Conservation (phyloP, 768 basidiomycete genomes). For the Leccinellum rugosiceps region DNA sequence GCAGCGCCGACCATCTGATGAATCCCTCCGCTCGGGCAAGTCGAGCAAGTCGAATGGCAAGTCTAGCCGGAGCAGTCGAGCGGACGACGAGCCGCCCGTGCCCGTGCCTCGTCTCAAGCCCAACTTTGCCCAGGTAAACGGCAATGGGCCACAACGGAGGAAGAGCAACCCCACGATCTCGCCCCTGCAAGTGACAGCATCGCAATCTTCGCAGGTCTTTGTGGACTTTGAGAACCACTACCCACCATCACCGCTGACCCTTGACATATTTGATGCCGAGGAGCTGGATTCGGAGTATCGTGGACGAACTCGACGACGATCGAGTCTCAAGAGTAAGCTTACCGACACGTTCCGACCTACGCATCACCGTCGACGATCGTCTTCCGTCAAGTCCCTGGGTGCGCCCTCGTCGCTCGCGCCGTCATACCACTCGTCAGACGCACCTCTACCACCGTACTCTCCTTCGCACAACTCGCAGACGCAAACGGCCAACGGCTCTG, state of each 20-base stretch:
- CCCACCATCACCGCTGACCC: conserved; percentile 30
- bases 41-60: conserved; percentile 33
- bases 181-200: conserved; percentile 18
- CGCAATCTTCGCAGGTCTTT: conserved; percentile 27
- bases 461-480: conserved; percentile 16
- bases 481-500: conserved; percentile 14
- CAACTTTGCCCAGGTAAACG: conserved; percentile 21
- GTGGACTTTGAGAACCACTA: conserved; percentile 22
- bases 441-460: conserved; percentile 23
- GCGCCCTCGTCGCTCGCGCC: conserved; percentile 28
- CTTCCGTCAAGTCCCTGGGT: conserved; percentile 33
- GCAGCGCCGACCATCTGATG: conserved; percentile 35
- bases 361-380: conserved; percentile 33
- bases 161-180: conserved; percentile 50
- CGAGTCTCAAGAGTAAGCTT: conserved; percentile 33
- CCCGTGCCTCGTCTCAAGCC: conserved; percentile 32
- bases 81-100: conserved; percentile 29
- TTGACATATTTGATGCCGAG: conserved; percentile 22
- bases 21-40: conserved; percentile 41
- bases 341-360: conserved; percentile 30
- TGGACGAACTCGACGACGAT: conserved; percentile 27
- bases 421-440: conserved; percentile 20
- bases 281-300: conserved; percentile 25
- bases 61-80: conserved; percentile 27
- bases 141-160: conserved; percentile 33